Conservation (phyloP, 805 yeast genomes). For the Starmerella gropengiesseri region DNA sequence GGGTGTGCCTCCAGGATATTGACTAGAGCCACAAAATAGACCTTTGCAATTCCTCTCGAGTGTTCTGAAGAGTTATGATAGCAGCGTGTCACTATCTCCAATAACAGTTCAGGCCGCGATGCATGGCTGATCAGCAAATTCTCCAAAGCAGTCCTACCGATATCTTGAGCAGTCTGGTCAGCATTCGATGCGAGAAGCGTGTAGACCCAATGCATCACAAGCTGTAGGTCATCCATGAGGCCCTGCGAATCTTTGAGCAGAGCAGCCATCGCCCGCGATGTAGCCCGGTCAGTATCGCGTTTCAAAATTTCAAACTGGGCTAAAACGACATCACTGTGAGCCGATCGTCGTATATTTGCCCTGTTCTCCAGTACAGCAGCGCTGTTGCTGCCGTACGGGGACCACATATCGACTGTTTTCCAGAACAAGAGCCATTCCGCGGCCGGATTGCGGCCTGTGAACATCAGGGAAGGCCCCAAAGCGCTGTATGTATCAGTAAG, state of each 20-base stretch:
- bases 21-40: constrained; percentile 62
- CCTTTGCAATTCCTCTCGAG: constrained; percentile 40
- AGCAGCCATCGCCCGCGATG: constrained; percentile 75
- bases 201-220: constrained; percentile 71
- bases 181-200: constrained; percentile 47
- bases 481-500: constrained; percentile 56
- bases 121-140: constrained; percentile 56
- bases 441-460: constrained; percentile 22
- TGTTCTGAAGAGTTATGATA: constrained; percentile 40
- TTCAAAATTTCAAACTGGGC: constrained; percentile 58
- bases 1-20: constrained; percentile 46
- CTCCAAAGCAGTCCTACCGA: constrained; percentile 62
- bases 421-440: constrained; percentile 47
- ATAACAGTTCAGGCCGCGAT: constrained; percentile 40
- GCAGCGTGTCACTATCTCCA: constrained; percentile 61
- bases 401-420: constrained; percentile 82
- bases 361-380: constrained; percentile 57
- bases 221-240: constrained; percentile 36
- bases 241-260: constrained; percentile 48
- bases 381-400: constrained; percentile 69
- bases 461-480: constrained; percentile 22
- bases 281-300: constrained; percentile 54
- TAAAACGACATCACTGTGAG: constrained; percentile 19
- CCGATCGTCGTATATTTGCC: constrained; percentile 38
- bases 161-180: constrained; percentile 42